Base-by-base conservation (phyloP, 2,329 filamentous ascomycete species). In the Erysiphe pulchra region DNA sequence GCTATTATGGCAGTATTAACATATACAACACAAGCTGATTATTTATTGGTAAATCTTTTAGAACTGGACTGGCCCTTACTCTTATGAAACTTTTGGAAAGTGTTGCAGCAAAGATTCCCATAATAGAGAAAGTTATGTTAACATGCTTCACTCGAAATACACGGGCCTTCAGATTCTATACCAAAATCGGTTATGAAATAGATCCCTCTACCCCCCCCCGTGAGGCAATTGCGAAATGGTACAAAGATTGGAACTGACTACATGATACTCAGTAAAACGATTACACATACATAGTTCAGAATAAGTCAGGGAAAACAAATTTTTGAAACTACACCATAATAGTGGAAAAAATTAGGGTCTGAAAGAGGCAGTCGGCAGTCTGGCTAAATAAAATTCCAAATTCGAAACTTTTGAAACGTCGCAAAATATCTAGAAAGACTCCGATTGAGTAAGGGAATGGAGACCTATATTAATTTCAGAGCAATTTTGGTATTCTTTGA, bases 81-180 rank as follows among this genome's bases (percentile, higher is more conserved):
- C 63, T 86, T 36, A 72, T 86, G 63, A 54, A 59, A 1, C 61
- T 72, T 48, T 66, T 73, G 8, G 66, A 69, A 42, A 56, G 56
- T 4, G 63, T 75, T 4, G 78, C 71, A 8, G 50, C 59, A 18
- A 66, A 66, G 46, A 67, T 77, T 18, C 63, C 66, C 2, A 63
- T 64, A 0, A 64, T 79, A 41, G 59, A 63, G 18, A 83, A 83
- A 59, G 65, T 74, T 41, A 85, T 85, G 80, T 62, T 85, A 54
- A 83, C 78, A 1, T 80, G 78, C 54, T 84, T 82, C 55, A 59
- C 67, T 45, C 65, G 65, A 49, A 85, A 85, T 55, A 51, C 59
- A 31, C 59, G 60, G 2, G 80, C 69, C 0, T 60, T 69, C 37
- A 55, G 52, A 2, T 78, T 83, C 52, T 85, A 85, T 59, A 58